Evolutionary conservation across 768 basidiomycete species (phyloP), one percentile per base, ranked within the genome.

Genomic region (Boletus reticulatus): DNA sequence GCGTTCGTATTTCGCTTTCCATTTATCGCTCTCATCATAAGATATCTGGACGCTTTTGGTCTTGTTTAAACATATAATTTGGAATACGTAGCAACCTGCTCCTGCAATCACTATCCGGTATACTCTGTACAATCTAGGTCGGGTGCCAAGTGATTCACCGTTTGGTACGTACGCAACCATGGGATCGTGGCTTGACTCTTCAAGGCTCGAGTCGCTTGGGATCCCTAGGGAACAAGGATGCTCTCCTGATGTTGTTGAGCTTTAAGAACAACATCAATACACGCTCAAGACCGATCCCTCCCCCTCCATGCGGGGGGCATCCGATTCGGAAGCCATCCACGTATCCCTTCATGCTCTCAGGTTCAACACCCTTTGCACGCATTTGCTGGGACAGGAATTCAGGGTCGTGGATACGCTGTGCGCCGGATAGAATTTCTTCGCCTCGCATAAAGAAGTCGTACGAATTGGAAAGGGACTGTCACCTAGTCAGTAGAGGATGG

Each of bases 401-500:
- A 6, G 97, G 83, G 62, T 98, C 94, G 74, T 99, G 97, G 52
- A 98, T 87, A 73, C 97, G 94, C 72, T 99, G 97, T 27, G 96
- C 97, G 16, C 97, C 97, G 4, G 96, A 98, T 39, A 98, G 80
- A 67, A 99, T 98, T 73, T 99, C 97, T 75, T 99, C 94, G 12
- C 97, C 97, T 32, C 97, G 85, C 96, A 99, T 98, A 83, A 99
- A 98, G 77, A 99, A 98, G 75, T 99, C 97, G 73, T 98, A 99
- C 22, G 97, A 98, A 75, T 98, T 98, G 48, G 97, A 98, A 39
- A 97, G 78, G 9, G 84, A 85, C 89, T 95, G 65, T 20, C 31
- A 29, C 36, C 19, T 11, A 50, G 31, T 58, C 20, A 57, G 62
- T 36, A 43, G 17, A 29, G 3, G 17, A 32, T 34, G 42, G 32